Base-by-base conservation (phyloP, 2,329 filamentous ascomycete genomes). In the Paradendryphiella salina region DNA sequence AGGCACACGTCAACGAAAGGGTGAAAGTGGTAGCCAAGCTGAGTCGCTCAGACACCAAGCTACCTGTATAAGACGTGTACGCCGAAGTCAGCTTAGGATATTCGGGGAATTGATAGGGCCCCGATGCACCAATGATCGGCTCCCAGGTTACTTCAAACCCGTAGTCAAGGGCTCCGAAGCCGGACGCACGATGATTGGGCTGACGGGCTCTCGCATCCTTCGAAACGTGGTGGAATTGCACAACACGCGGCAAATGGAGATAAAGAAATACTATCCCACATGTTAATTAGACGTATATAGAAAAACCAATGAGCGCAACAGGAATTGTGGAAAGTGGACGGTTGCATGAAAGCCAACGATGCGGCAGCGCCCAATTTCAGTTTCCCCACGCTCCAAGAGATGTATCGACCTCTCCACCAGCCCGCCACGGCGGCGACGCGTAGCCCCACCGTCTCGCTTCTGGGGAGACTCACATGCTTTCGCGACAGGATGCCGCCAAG, bases 131-230 rank as follows among this genome's bases (percentile, higher is more conserved):
- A 56, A 54, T 56, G 41, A 46, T 47, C 28, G 11, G 41, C 44
- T 21, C 37, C 41, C 35, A 50, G 50, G 49, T 62, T 59, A 65
- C 62, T 60, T 51, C 54, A 61, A 56, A 53, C 51, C 42, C 56
- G 50, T 54, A 54, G 59, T 63, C 57, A 65, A 26, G 53, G 53
- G 57, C 61, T 64, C 65, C 65, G 64, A 66, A 54, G 57, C 60
- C 64, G 65, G 66, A 52, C 41, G 60, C 42, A 37, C 42, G 46
- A 50, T 48, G 36, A 61, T 64, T 64, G 61, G 60, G 18, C 50
- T 48, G 43, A 58, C 46, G 61, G 52, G 45, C 40, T 39, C 37
- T 49, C 44, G 50, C 50, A 42, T 52, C 40, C 38, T 50, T 43
- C 37, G 49, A 57, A 52, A 52, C 52, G 54, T 59, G 54, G 52